Percentiles rank a stretch among this genome's conserved stretches.
Evolutionary conservation across 2,329 filamentous ascomycete genomes (phyloP).

Genomic region (Amauroascus verrucosus): DNA sequence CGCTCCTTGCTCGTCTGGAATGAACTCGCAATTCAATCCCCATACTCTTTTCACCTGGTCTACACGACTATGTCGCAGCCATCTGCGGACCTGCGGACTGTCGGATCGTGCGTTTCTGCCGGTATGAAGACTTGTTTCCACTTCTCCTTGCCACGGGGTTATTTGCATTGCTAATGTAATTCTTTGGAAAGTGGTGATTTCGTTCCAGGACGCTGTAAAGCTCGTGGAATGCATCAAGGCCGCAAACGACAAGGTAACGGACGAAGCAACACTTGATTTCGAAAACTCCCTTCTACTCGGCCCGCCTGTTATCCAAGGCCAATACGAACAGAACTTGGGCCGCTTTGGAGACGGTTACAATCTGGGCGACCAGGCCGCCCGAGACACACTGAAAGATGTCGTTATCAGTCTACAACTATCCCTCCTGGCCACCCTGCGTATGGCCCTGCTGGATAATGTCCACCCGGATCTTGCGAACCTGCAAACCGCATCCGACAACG

Average conservation of each 20-base stretch:
- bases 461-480: slow-evolving; percentile 26
- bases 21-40: background rate
- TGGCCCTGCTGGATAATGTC: slow-evolving; percentile 24
- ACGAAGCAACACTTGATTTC: slow-evolving; percentile 17
- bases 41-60: background rate
- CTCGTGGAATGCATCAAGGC: slow-evolving; percentile 14
- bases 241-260: background rate
- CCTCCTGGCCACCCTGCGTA: slow-evolving; percentile 27
- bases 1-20: background rate
- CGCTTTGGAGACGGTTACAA: slow-evolving; percentile 29
- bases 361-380: slow-evolving; percentile 29
- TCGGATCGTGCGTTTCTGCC: slow-evolving; percentile 13
- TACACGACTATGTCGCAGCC: slow-evolving; percentile 2
- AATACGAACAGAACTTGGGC: slow-evolving; percentile 28
- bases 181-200: slow-evolving; percentile 10
- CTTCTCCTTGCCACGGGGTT: background rate
- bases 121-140: slow-evolving; percentile 1
- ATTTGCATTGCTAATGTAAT: background rate
- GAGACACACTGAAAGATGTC: slow-evolving; percentile 33
- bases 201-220: slow-evolving; percentile 14
- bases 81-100: slow-evolving; percentile 13
- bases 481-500: slow-evolving; percentile 29
- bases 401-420: slow-evolving; percentile 30
- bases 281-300: slow-evolving; percentile 30
- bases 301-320: slow-evolving; percentile 27